Conservation (phyloP, 371 early-diverging fungal genomes). For the Basidiobolus heterosporus region DNA sequence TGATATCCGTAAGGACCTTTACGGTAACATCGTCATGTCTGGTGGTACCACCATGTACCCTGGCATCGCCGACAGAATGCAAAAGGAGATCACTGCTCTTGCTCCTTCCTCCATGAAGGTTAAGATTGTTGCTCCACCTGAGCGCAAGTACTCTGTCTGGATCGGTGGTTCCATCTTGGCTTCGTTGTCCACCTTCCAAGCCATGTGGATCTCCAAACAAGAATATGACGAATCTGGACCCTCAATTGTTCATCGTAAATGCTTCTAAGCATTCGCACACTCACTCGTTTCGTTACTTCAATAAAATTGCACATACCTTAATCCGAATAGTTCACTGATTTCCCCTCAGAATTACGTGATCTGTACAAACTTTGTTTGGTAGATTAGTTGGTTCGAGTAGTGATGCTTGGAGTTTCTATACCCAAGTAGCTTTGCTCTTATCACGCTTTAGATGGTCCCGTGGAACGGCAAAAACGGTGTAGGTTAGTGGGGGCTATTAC, state of each 20-base stretch:
- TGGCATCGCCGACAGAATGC: constrained; percentile 94
- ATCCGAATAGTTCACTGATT: no score
- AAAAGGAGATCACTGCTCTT: constrained; percentile 94
- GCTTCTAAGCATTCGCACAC: constrained; percentile 55
- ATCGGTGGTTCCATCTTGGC: constrained; percentile 99
- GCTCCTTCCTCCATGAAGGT: constrained; percentile 98
- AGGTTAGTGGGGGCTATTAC: no score
- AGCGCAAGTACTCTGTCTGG: constrained; percentile 99
- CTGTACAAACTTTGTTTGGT: no score
- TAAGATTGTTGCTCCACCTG: constrained; percentile 99
- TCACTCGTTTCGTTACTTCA: no score
- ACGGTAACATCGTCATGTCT: constrained; percentile 87
- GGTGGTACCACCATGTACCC: constrained; percentile 92
- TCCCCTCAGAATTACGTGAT: no score
- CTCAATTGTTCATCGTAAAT: constrained; percentile 96
- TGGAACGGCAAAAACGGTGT: no score
- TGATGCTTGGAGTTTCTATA: no score
- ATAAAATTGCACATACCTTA: no score
- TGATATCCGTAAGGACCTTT: constrained; percentile 94
- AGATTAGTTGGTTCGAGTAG: no score
- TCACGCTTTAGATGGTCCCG: no score
- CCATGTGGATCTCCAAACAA: constrained; percentile 73
- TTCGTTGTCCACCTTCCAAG: constrained; percentile 78
- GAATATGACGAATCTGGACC: constrained; percentile 98
- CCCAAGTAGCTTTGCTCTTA: no score